Percentiles rank a stretch among this genome's conserved stretches.
phyloP scores from a whole-genome alignment of 2,329 filamentous ascomycete genomes.

The Colletotrichum cordylinicola region DNA sequence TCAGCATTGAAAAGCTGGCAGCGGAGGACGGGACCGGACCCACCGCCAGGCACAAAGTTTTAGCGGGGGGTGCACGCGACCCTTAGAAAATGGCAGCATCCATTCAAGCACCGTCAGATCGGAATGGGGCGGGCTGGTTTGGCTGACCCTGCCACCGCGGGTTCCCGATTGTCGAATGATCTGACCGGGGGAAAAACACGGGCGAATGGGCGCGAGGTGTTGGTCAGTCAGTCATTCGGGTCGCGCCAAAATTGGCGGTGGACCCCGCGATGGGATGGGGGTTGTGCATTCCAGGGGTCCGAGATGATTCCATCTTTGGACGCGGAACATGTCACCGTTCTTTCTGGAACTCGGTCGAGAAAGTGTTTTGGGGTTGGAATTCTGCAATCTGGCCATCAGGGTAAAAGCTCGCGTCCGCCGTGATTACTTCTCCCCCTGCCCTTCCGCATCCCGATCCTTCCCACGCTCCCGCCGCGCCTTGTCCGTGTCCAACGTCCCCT shows the following conservation, averaged over 20 bases:
- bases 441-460: background rate
- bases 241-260: background rate
- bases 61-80: background rate
- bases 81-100: background rate
- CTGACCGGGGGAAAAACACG: background rate
- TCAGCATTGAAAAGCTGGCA: too few relatives aligned
- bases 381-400: background rate
- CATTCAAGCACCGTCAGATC: background rate
- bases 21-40: too few relatives aligned
- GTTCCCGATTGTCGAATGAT: conserved; percentile 7
- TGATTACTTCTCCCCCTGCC: background rate
- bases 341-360: background rate
- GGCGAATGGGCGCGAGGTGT: background rate
- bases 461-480: background rate
- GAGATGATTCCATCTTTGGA: background rate
- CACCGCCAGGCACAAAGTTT: background rate
- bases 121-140: background rate
- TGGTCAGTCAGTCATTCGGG: background rate
- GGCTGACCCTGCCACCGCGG: background rate
- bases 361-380: background rate
- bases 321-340: background rate
- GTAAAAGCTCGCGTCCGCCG: too few relatives aligned
- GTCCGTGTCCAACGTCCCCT: background rate
- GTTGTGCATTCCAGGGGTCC: background rate
- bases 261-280: background rate